Evolutionary conservation across 495 filamentous ascomycete genomes (phyloP), one percentile per base, ranked within the genome.

Genomic region (Copromyces sp.): DNA sequence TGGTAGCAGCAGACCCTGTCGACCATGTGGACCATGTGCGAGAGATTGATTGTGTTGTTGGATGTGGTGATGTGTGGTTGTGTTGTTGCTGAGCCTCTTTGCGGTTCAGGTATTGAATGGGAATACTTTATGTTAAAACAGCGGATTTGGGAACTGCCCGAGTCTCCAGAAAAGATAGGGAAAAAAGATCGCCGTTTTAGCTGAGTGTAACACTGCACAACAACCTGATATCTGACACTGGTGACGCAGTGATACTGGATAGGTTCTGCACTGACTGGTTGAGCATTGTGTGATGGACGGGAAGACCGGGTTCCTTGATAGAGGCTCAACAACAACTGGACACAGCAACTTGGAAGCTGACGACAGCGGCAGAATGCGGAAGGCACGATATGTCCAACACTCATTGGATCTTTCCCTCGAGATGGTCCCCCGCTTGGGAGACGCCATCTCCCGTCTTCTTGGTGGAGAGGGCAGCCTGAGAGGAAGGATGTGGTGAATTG

Each of bases 21-120:
- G 39, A 37, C 78, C 77, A 78, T 77, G 77, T 72, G 73, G 47
- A 69, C 70, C 45, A 74, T 73, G 69, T 75, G 72, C 72, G 72
- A 73, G 42, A 38, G 14, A 2, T 72, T 47, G 72, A 74, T 73
- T 74, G 72, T 68, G 44, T 29, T 42, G 68, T 59, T 53, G 71
- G 44, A 44, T 68, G 32, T 59, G 69, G 44, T 29, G 9, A 47
- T 6, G 38, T 6, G 38, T 40, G 9, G 59, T 71, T 11, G 32
- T 42, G 74, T 74, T 38, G 71, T 68, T 59, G 74, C 47, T 73
- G 45, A 47, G 44, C 44, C 44, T 29, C 9, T 9, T 2, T 69
- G 35, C 68, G 68, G 42, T 44, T 44, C 45, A 47, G 45, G 24
- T 29, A 59, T 5, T 59, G 20, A 29, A 59, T 59, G 47, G 12